Evolutionary conservation across 176 grass and related monocot genomes (phyloP).

Genomic region (Poa annua): DNA sequence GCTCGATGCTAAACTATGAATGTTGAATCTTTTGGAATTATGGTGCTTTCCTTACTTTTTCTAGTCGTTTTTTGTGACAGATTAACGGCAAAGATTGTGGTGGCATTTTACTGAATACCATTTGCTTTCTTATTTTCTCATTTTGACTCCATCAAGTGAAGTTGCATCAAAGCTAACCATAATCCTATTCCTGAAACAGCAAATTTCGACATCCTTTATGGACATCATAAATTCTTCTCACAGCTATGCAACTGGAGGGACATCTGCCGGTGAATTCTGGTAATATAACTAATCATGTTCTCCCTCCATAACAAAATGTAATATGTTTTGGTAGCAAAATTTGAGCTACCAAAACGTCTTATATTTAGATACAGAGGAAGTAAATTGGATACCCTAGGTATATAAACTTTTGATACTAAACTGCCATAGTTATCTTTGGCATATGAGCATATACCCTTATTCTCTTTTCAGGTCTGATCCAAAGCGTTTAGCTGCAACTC

Average conservation of each 20-base stretch:
- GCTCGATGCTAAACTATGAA: neutral
- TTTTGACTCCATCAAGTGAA: slow-evolving; percentile 32
- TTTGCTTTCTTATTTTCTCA: neutral
- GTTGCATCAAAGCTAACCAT: slow-evolving; percentile 24
- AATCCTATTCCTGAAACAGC: slow-evolving; percentile 51
- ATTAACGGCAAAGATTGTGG: neutral
- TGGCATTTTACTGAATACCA: neutral
- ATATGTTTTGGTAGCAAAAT: too few species aligned
- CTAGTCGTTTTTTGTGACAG: neutral
- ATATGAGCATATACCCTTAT: neutral
- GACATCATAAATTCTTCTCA: slow-evolving; percentile 95
- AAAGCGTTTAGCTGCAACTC: slow-evolving; percentile 72
- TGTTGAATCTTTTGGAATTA: neutral
- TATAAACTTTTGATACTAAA: neutral
- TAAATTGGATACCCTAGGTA: neutral
- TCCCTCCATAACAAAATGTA: too few species aligned
- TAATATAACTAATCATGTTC: slow-evolving; percentile 39
- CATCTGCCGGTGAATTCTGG: slow-evolving; percentile 93
- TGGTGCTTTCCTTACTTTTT: neutral
- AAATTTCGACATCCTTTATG: slow-evolving; percentile 88
- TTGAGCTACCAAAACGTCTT: too few species aligned
- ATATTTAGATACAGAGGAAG: too few species aligned
- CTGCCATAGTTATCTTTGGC: neutral
- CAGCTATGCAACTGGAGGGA: slow-evolving; percentile 90
- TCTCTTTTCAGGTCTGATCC: slow-evolving; percentile 63